These are phyloP conservation scores for Apostasia shenzhenica DNA, from an alignment of 106 monocot genomes.

Conservation along the genomic window DNA sequence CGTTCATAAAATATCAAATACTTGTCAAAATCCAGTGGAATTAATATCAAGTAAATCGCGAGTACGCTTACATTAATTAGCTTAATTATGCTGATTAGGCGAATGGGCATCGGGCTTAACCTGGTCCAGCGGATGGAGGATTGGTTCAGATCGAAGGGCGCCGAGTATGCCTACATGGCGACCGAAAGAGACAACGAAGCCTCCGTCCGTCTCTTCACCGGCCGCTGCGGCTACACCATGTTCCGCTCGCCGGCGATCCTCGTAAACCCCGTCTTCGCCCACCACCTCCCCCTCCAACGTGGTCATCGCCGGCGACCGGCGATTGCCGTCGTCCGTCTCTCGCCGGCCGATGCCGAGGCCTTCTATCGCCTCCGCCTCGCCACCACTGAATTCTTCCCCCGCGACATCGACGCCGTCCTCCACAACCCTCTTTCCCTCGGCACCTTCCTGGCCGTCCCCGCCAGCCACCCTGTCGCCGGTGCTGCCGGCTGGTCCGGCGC, in stretches of 20 bases:
- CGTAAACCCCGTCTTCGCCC: constrained; percentile 71
- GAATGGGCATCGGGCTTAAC: constrained; percentile 48
- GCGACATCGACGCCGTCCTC: constrained; percentile 70
- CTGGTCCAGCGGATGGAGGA: constrained; percentile 53
- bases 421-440: constrained; percentile 58
- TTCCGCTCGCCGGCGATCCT: constrained; percentile 70
- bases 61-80: not conserved
- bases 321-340: constrained; percentile 18
- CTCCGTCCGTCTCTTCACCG: constrained; percentile 58
- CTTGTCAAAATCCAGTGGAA: no score
- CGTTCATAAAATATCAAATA: not conserved
- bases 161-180: constrained; percentile 84
- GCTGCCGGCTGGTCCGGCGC: constrained; percentile 6
- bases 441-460: constrained; percentile 45
- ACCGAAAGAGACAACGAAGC: constrained; percentile 59
- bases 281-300: constrained; percentile 21
- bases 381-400: constrained; percentile 77
- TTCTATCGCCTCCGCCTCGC: constrained; percentile 49
- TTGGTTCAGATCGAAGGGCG: constrained; percentile 63
- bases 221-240: constrained; percentile 55
- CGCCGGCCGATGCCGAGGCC: constrained; percentile 32
- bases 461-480: not conserved
- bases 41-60: not conserved
- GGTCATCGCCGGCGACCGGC: not conserved
- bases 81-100: constrained; percentile 16